Conservation (phyloP, 495 filamentous ascomycete species). For the Hypoxylon intermedium region DNA sequence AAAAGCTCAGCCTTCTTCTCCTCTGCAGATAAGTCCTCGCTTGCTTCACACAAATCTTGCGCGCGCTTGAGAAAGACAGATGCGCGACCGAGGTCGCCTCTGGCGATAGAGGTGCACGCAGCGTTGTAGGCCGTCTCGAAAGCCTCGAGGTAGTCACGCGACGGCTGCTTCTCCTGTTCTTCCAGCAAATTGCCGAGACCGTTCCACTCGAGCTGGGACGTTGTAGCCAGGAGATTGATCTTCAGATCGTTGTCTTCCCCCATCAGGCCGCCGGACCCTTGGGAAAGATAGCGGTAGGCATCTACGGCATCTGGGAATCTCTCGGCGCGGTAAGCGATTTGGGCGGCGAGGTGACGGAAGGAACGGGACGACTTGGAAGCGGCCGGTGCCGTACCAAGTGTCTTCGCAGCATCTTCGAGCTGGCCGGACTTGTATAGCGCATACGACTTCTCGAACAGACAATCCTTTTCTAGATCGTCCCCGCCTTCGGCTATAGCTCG, state of each 20-base stretch:
- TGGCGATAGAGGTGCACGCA: constrained; percentile 83
- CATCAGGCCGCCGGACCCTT: constrained; percentile 52
- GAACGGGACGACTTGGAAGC: constrained; percentile 57
- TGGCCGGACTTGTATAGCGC: constrained; percentile 86
- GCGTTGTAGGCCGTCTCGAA: constrained; percentile 96
- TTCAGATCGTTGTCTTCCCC: constrained; percentile 84
- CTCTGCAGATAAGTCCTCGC: constrained; percentile 81
- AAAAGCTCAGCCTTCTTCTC: constrained; percentile 84
- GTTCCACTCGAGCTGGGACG: constrained; percentile 88
- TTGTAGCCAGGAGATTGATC: constrained; percentile 81
- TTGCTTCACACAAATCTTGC: constrained; percentile 82
- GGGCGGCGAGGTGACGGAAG: constrained; percentile 83
- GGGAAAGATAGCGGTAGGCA: constrained; percentile 70
- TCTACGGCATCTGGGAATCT: constrained; percentile 75
- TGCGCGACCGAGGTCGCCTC: constrained; percentile 75
- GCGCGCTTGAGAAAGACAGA: constrained; percentile 83
- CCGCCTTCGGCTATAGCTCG: constrained; percentile 76
- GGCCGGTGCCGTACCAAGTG: constrained; percentile 53
- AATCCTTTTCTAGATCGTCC: constrained; percentile 68
- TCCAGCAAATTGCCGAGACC: constrained; percentile 55
- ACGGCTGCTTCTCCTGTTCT: constrained; percentile 58
- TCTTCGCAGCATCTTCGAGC: constrained; percentile 71
- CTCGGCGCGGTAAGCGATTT: constrained; percentile 86
- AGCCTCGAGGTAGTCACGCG: constrained; percentile 79
- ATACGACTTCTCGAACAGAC: constrained; percentile 84